Evolutionary conservation across 106 monocot species (phyloP).

Genomic region (Iris macrosiphon): DNA sequence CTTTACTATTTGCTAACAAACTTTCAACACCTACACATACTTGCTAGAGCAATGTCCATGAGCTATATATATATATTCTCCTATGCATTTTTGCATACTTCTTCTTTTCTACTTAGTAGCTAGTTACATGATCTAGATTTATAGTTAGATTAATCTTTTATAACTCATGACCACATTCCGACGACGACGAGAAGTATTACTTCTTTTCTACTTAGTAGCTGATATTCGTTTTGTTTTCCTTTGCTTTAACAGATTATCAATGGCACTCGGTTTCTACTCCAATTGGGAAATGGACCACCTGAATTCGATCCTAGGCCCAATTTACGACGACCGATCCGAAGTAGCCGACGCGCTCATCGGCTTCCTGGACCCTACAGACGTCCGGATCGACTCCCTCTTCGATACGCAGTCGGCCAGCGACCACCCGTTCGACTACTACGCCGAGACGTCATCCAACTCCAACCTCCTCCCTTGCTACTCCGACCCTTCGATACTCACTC

Average conservation of each 20-base stretch:
- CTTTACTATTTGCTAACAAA: too few relatives aligned
- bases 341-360: slow-evolving; percentile 42
- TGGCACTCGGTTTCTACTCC: slow-evolving; percentile 29
- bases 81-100: too few relatives aligned
- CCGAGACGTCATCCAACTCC: neutral
- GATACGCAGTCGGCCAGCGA: neutral
- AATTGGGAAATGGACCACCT: slow-evolving; percentile 10
- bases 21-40: too few relatives aligned
- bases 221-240: too few relatives aligned
- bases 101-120: too few relatives aligned
- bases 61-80: too few relatives aligned
- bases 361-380: slow-evolving; percentile 22
- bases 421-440: neutral
- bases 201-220: too few relatives aligned
- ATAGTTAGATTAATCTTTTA: too few relatives aligned
- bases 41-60: too few relatives aligned
- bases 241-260: neutral
- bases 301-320: neutral
- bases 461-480: slow-evolving; percentile 12
- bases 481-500: slow-evolving; percentile 6
- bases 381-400: slow-evolving; percentile 17
- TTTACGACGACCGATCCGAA: slow-evolving; percentile 25
- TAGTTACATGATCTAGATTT: too few relatives aligned
- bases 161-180: too few relatives aligned
- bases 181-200: too few relatives aligned